Evolutionary conservation across 257 asterid genomes (phyloP).

Genomic region (Nicotiana tabacum): DNA sequence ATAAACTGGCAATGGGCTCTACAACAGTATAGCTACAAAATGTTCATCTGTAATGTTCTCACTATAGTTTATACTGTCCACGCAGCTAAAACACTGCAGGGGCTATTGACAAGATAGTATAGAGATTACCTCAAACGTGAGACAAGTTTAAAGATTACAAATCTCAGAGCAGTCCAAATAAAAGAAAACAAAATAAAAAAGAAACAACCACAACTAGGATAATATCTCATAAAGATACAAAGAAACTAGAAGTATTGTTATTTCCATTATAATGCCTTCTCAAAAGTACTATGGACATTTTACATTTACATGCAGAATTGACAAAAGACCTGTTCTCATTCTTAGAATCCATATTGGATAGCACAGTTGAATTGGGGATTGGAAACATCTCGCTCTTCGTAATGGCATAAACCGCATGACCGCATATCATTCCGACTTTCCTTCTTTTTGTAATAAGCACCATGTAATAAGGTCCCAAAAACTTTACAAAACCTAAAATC

Average conservation of each 20-base stretch:
- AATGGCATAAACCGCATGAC: constrained; percentile 81
- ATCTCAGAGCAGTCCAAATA: constrained; percentile 18
- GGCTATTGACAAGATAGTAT: constrained; percentile 19
- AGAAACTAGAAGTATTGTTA: constrained; percentile 28
- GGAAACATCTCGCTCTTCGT: constrained; percentile 78
- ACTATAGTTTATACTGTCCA: constrained; percentile 9
- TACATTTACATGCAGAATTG: constrained; percentile 58
- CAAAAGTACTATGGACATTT: constrained; percentile 37
- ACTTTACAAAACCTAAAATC: constrained; percentile 68
- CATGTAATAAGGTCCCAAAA: constrained; percentile 95
- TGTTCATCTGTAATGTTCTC: not conserved
- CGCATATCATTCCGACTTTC: constrained; percentile 83
- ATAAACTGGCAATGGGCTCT: constrained; percentile 41
- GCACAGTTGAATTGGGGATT: constrained; percentile 55
- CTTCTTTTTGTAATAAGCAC: constrained; percentile 74
- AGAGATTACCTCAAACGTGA: constrained; percentile 26
- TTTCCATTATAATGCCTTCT: constrained; percentile 33
- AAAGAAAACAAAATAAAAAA: constrained; percentile 11
- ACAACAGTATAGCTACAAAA: constrained; percentile 36
- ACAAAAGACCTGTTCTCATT: constrained; percentile 97
- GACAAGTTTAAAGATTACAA: constrained; percentile 22
- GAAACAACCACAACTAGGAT: not conserved
- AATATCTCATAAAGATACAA: constrained; percentile 29
- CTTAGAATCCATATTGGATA: constrained; percentile 73
- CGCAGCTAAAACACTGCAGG: constrained; percentile 19